A percentile compares a stretch with the other conserved stretches of the same genome.
phyloP scores from a whole-genome alignment of 306 rosid species.

The Acacia melanoxylon region DNA sequence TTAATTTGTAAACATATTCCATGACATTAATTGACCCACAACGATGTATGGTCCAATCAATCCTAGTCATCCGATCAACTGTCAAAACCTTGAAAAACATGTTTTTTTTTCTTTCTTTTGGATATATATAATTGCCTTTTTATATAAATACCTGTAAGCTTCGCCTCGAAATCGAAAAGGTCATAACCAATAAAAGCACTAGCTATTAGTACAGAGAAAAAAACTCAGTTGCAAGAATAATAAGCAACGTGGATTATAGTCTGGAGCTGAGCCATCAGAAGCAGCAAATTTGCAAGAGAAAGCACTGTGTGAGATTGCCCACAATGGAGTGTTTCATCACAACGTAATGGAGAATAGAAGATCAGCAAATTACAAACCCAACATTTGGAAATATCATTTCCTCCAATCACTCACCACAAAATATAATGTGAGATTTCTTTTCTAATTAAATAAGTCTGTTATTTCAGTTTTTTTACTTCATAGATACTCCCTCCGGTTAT shows the following conservation, averaged over 20 bases:
- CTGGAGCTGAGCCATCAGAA: not conserved
- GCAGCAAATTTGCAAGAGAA: not conserved
- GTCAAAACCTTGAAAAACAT: no score
- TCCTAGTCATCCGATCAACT: no score
- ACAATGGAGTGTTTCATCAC: not conserved
- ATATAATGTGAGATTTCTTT: not conserved
- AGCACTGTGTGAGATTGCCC: not conserved
- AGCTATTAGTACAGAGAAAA: no score
- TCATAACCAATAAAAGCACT: no score
- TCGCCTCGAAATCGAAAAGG: no score
- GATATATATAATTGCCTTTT: no score
- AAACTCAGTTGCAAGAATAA: not conserved
- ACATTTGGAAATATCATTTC: constrained; percentile 51
- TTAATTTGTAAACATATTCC: no score
- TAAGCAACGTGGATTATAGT: not conserved
- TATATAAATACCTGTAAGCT: no score
- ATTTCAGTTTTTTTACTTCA: not conserved
- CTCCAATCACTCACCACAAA: no score
- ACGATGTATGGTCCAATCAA: no score
- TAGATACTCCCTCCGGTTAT: not conserved
- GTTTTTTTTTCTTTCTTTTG: no score
- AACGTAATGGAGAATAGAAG: constrained; percentile 21
- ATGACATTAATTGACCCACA: no score
- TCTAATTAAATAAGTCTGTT: not conserved
- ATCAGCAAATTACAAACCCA: constrained; percentile 61